Percentiles rank a stretch among this genome's conserved stretches.
phyloP scores from a whole-genome alignment of 805 yeast species.

The Schizosaccharomyces cryophilus region DNA sequence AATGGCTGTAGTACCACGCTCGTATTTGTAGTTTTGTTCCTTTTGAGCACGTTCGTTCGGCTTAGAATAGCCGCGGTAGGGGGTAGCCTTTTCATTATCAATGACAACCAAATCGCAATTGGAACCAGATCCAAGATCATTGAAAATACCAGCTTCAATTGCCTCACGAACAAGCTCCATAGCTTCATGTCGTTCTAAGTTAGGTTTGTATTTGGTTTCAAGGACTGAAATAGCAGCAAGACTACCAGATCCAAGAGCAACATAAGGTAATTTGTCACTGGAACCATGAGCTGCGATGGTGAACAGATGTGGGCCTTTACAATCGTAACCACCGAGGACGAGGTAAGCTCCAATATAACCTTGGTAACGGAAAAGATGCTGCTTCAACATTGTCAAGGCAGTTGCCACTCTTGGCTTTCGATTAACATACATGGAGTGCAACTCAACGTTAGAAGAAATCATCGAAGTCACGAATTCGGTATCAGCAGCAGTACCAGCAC shows the following conservation, averaged over 20 bases:
- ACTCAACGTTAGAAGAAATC: slow-evolving; percentile 70
- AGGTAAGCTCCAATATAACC: slow-evolving; percentile 93
- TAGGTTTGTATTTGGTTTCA: slow-evolving; percentile 67
- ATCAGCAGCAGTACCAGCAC: slow-evolving; percentile 99
- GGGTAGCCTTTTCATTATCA: slow-evolving; percentile 64
- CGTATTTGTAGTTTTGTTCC: slow-evolving; percentile 60
- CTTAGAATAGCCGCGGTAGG: slow-evolving; percentile 65
- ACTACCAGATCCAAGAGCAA: slow-evolving; percentile 86
- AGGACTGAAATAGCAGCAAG: slow-evolving; percentile 95
- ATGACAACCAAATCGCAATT: slow-evolving; percentile 93
- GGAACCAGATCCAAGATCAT: slow-evolving; percentile 95
- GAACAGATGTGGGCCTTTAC: slow-evolving; percentile 43
- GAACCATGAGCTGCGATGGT: slow-evolving; percentile 96
- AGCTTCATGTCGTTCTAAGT: slow-evolving; percentile 69
- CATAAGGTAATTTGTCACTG: slow-evolving; percentile 83
- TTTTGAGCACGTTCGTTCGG: slow-evolving; percentile 75
- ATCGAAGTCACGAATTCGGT: slow-evolving; percentile 93
- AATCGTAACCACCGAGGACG: slow-evolving; percentile 89
- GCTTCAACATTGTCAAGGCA: slow-evolving; percentile 77
- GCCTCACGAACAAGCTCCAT: slow-evolving; percentile 74
- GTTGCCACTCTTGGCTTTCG: slow-evolving; percentile 85
- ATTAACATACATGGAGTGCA: slow-evolving; percentile 61
- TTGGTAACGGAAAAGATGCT: slow-evolving; percentile 86
- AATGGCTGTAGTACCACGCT: slow-evolving; percentile 83
- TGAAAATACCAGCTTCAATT: slow-evolving; percentile 94